Evolutionary conservation across 2,329 filamentous ascomycete genomes (phyloP), one percentile per base, ranked within the genome.

Genomic region (Sporothrix protearum): DNA sequence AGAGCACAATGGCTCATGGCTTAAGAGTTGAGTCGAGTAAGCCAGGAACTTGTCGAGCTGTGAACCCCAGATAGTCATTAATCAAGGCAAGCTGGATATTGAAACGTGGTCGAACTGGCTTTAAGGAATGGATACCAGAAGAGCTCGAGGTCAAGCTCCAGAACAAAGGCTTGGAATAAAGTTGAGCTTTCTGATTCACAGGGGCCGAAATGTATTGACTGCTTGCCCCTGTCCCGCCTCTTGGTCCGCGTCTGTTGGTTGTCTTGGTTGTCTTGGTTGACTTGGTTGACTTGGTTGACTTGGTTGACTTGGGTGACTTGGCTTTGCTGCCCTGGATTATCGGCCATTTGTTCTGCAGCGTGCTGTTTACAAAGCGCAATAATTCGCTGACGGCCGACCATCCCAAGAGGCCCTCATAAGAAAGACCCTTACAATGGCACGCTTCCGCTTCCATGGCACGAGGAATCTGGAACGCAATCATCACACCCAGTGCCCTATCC

Each of bases 41-140:
- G 22, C 42, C 42, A 45, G 22, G 36, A 4, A 28, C 36, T 10
- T 7, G 9, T 14, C 12, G 12, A 14, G 28, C 25, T 33, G 5
- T 3, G 25, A 33, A 53, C 47, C 33, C 64, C n/a, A 45, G 30
- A n/a, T 22, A 28, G 51, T 28, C 45, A 53, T 10, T 22, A 28
- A 25, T 28, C 45, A 53, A 14, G 64, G 64, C 64, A 28, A 47
- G 28, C 63, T 67, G 63, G 36, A 68, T 39, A 28, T 68, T 30
- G 30, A 68, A 10, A 39, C 28, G n/a, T 19, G 28, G 53, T 57
- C 12, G 28, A 57, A 2, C 28, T 57, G 28, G 16, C 33, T 57
- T 57, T 8, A 12, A 30, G 14, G 10, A 30, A 45, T 3, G 19
- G 28, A 16, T 30, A 19, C 53, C 14, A n/a, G 16, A 57, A 33